A percentile compares a stretch with the other conserved stretches of the same genome.
Conservation (phyloP, 495 filamentous ascomycete genomes). For the Penicillium odoratum region DNA sequence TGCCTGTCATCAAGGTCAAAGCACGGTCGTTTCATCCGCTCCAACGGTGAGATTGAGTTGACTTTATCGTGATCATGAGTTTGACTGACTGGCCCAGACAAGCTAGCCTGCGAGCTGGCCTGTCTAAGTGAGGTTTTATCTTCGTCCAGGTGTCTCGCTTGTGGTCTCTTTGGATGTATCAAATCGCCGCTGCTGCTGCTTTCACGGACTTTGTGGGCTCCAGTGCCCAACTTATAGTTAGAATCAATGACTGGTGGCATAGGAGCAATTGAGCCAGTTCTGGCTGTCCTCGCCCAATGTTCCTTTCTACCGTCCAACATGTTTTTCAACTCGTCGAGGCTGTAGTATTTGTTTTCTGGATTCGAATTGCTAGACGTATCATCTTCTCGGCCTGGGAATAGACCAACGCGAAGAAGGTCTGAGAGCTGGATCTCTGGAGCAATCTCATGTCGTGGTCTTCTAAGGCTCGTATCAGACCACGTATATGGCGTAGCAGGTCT, state of each 20-base stretch:
- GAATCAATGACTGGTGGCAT: background rate
- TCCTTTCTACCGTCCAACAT: slow-evolving; percentile 23
- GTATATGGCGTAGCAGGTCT: slow-evolving; percentile 16
- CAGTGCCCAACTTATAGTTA: background rate
- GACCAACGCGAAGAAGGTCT: slow-evolving; percentile 18
- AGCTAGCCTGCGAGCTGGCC: background rate
- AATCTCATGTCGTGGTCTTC: background rate
- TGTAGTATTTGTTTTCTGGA: slow-evolving; percentile 15
- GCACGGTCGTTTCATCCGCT: background rate
- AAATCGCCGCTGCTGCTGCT: background rate
- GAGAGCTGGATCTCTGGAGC: slow-evolving; percentile 19
- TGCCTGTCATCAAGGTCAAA: background rate
- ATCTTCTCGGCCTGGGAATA: slow-evolving; percentile 4
- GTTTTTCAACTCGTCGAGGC: slow-evolving; percentile 26
- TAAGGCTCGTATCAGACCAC: slow-evolving; percentile 15
- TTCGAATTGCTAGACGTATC: background rate
- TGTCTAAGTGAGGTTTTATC: background rate
- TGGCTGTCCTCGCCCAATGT: slow-evolving; percentile 13
- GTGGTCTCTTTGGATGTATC: background rate
- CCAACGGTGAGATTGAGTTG: background rate
- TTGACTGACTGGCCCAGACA: background rate
- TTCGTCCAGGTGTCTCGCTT: background rate
- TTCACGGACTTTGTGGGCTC: background rate
- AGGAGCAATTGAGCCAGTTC: background rate
- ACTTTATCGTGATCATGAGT: background rate